These are phyloP conservation scores for Suhomyces prunicola DNA, from an alignment of 805 yeast species.

Conservation along the genomic window DNA sequence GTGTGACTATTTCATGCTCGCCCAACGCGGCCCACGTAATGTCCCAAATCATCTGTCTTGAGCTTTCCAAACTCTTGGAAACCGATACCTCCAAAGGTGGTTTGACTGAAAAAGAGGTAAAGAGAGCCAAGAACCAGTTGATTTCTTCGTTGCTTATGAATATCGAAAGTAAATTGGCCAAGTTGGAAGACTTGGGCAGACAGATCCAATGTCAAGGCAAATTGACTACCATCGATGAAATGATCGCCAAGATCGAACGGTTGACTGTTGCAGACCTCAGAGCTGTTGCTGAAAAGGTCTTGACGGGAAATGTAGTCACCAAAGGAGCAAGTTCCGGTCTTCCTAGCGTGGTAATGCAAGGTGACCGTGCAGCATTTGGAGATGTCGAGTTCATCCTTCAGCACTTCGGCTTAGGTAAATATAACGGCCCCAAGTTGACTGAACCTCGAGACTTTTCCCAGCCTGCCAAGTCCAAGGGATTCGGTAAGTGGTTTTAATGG, in stretches of 20 bases:
- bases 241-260: slow-evolving; percentile 72
- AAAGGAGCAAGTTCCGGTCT: slow-evolving; percentile 46
- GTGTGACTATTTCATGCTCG: slow-evolving; percentile 77
- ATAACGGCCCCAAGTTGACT: slow-evolving; percentile 15
- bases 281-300: slow-evolving; percentile 68
- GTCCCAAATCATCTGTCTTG: slow-evolving; percentile 68
- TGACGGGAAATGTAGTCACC: slow-evolving; percentile 62
- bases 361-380: slow-evolving; percentile 80
- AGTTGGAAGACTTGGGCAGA: slow-evolving; percentile 91
- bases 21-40: slow-evolving; percentile 84
- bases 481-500: slow-evolving; percentile 6
- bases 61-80: slow-evolving; percentile 35
- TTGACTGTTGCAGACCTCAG: slow-evolving; percentile 67
- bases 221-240: slow-evolving; percentile 71
- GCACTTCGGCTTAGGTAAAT: slow-evolving; percentile 69
- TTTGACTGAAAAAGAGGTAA: slow-evolving; percentile 67
- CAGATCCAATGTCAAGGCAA: slow-evolving; percentile 84
- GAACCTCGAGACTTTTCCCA: slow-evolving; percentile 13
- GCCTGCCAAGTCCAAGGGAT: slow-evolving; percentile 11
- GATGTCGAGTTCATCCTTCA: slow-evolving; percentile 67
- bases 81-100: slow-evolving; percentile 46
- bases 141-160: slow-evolving; percentile 87
- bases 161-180: slow-evolving; percentile 88
- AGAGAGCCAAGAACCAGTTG: slow-evolving; percentile 89
- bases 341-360: slow-evolving; percentile 90